phyloP scores from a whole-genome alignment of 306 rosid species.

The Echinosophora koreensis region DNA sequence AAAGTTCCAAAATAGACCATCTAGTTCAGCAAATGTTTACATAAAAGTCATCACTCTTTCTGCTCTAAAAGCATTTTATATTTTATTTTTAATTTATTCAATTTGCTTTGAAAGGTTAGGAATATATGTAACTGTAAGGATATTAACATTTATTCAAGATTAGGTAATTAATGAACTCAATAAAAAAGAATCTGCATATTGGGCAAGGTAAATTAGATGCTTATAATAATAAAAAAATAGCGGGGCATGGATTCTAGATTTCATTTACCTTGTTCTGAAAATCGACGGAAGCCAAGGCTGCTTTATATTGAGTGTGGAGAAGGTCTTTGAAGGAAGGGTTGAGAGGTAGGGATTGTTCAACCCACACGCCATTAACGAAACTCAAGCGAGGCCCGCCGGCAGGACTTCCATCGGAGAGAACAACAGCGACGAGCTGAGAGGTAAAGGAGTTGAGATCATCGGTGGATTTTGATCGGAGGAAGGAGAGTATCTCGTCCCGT shows the following conservation, averaged over 20 bases:
- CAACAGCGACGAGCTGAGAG: constrained; percentile 63
- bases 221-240: not conserved
- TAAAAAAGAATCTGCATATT: not conserved
- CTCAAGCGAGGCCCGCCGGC: constrained; percentile 79
- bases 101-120: no score
- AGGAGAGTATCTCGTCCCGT: constrained; percentile 71
- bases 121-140: no score
- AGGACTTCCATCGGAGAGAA: constrained; percentile 66
- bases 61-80: no score
- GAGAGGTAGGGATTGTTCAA: constrained; percentile 68
- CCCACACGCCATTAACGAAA: constrained; percentile 73
- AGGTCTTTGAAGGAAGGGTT: constrained; percentile 76
- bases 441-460: constrained; percentile 69
- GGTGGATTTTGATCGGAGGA: constrained; percentile 71
- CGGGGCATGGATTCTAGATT: not conserved
- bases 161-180: no score
- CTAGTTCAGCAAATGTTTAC: no score
- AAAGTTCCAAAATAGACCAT: no score
- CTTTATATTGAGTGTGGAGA: constrained; percentile 60
- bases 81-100: no score
- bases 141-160: no score
- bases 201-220: not conserved
- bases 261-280: constrained; percentile 67
- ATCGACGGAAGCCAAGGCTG: constrained; percentile 64
- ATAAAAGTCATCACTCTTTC: no score